These are phyloP conservation scores for Ambrosiella xylebori DNA, from an alignment of 2,329 filamentous ascomycete species.

Conservation along the genomic window DNA sequence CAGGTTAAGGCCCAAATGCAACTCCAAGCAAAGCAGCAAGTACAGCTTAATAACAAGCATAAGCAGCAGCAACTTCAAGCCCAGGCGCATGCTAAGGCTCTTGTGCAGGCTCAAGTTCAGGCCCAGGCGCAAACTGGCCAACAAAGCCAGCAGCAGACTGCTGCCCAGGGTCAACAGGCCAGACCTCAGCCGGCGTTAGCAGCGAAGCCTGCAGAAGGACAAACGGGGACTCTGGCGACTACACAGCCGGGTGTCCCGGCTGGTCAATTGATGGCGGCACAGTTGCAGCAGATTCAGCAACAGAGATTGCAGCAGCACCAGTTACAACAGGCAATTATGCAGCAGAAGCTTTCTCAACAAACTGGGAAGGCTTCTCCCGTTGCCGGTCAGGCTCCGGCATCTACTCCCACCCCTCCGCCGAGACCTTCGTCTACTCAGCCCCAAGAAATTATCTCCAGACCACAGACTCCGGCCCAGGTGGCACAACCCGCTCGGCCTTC, in stretches of 20 bases:
- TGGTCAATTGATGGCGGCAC: background rate
- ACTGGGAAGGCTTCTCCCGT: background rate
- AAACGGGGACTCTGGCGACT: background rate
- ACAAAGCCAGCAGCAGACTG: too few species aligned
- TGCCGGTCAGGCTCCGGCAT: background rate
- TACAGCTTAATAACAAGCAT: background rate
- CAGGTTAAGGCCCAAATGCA: conserved; percentile 10
- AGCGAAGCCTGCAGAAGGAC: background rate
- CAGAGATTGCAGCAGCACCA: background rate
- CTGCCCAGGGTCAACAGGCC: background rate
- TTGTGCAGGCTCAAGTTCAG: background rate
- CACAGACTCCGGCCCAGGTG: background rate
- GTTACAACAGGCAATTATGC: background rate
- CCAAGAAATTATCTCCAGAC: background rate
- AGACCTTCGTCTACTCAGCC: background rate
- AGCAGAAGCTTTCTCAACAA: background rate
- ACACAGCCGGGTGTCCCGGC: background rate
- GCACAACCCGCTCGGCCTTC: background rate
- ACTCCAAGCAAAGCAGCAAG: background rate
- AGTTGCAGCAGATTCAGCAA: background rate
- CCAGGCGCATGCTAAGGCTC: background rate
- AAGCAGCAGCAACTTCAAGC: background rate
- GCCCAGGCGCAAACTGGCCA: background rate
- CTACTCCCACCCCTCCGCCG: background rate
- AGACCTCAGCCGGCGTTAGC: background rate